A percentile compares a stretch with the other conserved stretches of the same genome.
phyloP scores from a whole-genome alignment of 2,329 filamentous ascomycete species.

The Cryphonectria naterciae region DNA sequence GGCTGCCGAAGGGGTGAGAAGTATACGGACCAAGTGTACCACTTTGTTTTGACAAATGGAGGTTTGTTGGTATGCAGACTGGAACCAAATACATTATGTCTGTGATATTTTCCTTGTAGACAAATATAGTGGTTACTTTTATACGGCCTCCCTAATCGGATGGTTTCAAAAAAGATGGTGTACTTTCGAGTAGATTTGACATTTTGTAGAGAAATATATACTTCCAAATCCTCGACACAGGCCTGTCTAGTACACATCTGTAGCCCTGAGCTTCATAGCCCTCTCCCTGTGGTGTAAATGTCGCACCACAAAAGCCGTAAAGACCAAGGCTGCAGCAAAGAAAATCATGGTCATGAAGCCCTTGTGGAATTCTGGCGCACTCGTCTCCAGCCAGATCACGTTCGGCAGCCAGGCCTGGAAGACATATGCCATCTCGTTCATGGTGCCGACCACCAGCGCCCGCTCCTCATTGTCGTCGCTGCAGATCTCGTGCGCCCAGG shows the following conservation, averaged over 20 bases:
- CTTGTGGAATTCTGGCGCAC: conserved; percentile 49
- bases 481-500: conserved; percentile 56
- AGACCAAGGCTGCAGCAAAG: conserved; percentile 10
- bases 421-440: conserved; percentile 73
- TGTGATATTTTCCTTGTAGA: too few species aligned
- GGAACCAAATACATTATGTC: too few species aligned
- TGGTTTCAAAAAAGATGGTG: background rate
- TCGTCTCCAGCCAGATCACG: conserved; percentile 67
- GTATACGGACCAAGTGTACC: background rate
- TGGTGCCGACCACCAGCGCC: conserved; percentile 65
- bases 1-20: background rate
- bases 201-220: background rate
- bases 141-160: too few species aligned
- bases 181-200: background rate
- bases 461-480: conserved; percentile 64
- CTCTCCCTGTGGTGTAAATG: conserved; percentile 15
- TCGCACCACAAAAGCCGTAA: conserved; percentile 10
- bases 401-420: conserved; percentile 72
- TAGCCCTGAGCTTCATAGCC: background rate
- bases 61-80: too few species aligned
- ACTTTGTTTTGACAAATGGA: too few species aligned
- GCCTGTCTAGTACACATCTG: background rate
- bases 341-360: conserved; percentile 24
- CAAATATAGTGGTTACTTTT: too few species aligned
- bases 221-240: background rate